Percentiles rank a stretch among this genome's conserved stretches.
phyloP scores from a whole-genome alignment of 2,329 filamentous ascomycete species.

The Chalaropsis thielavioides region DNA sequence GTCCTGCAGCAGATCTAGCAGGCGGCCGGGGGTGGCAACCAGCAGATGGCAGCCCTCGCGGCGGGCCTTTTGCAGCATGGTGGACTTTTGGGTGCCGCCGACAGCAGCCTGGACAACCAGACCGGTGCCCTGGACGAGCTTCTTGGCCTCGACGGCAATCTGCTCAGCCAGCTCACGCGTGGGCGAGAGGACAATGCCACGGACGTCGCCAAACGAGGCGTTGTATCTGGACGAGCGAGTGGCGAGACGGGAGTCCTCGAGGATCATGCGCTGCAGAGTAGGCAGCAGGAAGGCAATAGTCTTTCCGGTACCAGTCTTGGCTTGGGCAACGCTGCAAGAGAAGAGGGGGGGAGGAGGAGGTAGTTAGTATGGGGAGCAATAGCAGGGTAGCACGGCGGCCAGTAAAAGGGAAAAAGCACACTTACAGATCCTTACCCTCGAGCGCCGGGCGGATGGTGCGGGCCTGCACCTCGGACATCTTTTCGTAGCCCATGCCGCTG shows the following conservation, averaged over 20 bases:
- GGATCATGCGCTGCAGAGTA: constrained; percentile 63
- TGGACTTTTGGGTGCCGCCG: constrained; percentile 68
- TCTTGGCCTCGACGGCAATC: constrained; percentile 64
- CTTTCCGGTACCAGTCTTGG: constrained; percentile 94
- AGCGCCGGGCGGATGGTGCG: constrained; percentile 70
- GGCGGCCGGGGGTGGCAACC: constrained; percentile 76
- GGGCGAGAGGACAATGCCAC: constrained; percentile 59
- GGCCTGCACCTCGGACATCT: constrained; percentile 86
- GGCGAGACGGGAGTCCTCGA: constrained; percentile 46
- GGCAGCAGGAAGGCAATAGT: constrained; percentile 87
- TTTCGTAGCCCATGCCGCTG: constrained; percentile 56
- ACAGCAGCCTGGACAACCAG: constrained; percentile 65
- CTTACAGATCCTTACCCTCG: constrained; percentile 69
- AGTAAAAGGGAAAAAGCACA: constrained; percentile 19
- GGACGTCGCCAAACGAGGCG: constrained; percentile 42
- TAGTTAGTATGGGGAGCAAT: background rate
- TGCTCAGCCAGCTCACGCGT: constrained; percentile 71
- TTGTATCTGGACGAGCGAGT: constrained; percentile 26
- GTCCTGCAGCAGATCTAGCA: constrained; percentile 68
- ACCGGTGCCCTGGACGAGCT: constrained; percentile 49
- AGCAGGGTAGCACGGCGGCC: constrained; percentile 20
- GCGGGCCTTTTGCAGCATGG: constrained; percentile 53
- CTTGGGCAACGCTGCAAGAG: constrained; percentile 60
- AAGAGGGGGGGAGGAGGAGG: no score
- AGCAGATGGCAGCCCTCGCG: constrained; percentile 72